phyloP scores from a whole-genome alignment of 768 basidiomycete species.

The Mycena kentingensis region DNA sequence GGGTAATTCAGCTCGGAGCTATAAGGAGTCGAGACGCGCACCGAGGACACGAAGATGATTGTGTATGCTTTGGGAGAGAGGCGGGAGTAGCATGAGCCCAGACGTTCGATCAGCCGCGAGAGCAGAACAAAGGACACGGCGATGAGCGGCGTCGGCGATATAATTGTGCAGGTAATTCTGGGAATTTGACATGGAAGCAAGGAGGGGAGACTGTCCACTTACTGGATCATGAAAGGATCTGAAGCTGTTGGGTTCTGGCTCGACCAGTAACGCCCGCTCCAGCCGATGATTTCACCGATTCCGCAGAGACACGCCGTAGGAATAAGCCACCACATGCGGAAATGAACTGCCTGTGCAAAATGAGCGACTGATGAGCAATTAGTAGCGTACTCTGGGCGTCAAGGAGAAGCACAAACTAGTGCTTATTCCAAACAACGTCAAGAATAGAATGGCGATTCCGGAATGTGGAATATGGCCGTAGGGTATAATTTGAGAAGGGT shows the following conservation, averaged over 20 bases:
- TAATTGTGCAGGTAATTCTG: constrained; percentile 46
- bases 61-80: constrained; percentile 31
- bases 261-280: constrained; percentile 58
- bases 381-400: background rate
- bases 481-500: background rate
- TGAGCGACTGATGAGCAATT: constrained; percentile 42
- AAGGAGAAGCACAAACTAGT: background rate
- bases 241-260: constrained; percentile 28
- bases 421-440: background rate
- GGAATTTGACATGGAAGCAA: background rate
- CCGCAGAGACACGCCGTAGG: constrained; percentile 51
- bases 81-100: constrained; percentile 54
- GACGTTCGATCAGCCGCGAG: constrained; percentile 41
- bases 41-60: constrained; percentile 30
- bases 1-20: background rate
- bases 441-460: background rate
- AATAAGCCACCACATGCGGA: constrained; percentile 53
- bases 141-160: constrained; percentile 58
- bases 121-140: constrained; percentile 60
- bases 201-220: constrained; percentile 21
- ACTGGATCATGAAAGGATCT: constrained; percentile 46
- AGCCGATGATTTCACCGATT: constrained; percentile 53
- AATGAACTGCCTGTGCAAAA: constrained; percentile 42
- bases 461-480: background rate
- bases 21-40: constrained; percentile 24